phyloP scores from a whole-genome alignment of 768 basidiomycete species.

The Tremella yokohamensis region DNA sequence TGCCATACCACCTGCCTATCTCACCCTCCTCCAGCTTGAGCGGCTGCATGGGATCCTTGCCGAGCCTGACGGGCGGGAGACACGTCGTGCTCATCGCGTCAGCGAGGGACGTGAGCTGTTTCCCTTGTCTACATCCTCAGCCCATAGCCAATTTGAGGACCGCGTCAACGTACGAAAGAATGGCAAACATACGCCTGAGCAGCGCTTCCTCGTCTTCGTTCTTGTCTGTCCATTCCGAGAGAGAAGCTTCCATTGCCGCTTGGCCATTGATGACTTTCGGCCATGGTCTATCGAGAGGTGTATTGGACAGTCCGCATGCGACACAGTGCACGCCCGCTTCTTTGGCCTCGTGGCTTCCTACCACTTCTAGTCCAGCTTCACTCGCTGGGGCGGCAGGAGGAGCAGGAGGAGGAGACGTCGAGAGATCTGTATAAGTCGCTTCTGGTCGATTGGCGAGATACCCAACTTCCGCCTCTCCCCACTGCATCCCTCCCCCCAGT shows the following conservation, averaged over 20 bases:
- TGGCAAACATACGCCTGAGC: conserved; percentile 23
- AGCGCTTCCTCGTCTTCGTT: conserved; percentile 30
- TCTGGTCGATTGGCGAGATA: conserved; percentile 38
- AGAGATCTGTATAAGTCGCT: conserved; percentile 9
- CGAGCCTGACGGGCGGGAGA: conserved; percentile 26
- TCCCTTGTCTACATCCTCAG: conserved; percentile 15
- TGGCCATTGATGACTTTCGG: conserved; percentile 49
- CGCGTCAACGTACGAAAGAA: conserved; percentile 40
- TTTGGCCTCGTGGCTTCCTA: not conserved
- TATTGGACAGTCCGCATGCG: conserved; percentile 37
- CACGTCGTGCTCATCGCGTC: conserved; percentile 23
- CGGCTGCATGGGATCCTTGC: not conserved
- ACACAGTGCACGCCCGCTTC: not conserved
- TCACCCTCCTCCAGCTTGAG: conserved; percentile 10
- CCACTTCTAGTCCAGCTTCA: not conserved
- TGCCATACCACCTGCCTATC: conserved; percentile 39
- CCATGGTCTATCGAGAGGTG: conserved; percentile 42
- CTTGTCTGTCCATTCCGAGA: conserved; percentile 16
- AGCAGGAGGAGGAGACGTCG: not conserved
- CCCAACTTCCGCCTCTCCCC: conserved; percentile 21
- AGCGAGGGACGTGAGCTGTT: conserved; percentile 16
- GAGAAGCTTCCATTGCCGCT: conserved; percentile 21
- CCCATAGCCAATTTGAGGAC: conserved; percentile 1
- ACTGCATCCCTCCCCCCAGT: not conserved
- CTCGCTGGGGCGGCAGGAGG: not conserved